phyloP scores from a whole-genome alignment of 2,329 filamentous ascomycete genomes.

The Lachnellula hyalina region DNA sequence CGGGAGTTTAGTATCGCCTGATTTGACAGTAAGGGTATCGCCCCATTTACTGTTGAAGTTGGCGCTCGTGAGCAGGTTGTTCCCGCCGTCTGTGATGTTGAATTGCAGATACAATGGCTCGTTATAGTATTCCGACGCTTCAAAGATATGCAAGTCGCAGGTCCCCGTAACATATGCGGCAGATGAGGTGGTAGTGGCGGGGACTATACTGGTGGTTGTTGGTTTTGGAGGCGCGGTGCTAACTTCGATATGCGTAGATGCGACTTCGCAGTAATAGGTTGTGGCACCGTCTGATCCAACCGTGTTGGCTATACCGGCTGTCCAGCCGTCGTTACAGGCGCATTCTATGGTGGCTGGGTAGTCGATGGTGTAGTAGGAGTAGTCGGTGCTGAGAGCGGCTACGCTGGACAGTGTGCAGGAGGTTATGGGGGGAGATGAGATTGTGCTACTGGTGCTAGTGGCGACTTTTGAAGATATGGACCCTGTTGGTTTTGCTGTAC shows the following conservation, averaged over 20 bases:
- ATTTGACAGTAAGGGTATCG: neutral
- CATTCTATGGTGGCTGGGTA: too few relatives aligned
- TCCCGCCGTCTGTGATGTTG: neutral
- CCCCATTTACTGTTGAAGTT: neutral
- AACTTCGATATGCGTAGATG: too few relatives aligned
- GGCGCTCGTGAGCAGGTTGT: neutral
- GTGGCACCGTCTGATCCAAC: too few relatives aligned
- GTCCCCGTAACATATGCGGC: neutral
- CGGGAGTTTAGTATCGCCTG: neutral
- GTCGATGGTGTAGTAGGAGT: too few relatives aligned
- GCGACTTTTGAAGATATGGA: neutral
- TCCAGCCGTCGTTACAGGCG: too few relatives aligned
- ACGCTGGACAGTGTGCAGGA: neutral
- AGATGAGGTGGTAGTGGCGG: too few relatives aligned
- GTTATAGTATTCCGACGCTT: neutral
- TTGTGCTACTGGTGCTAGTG: neutral
- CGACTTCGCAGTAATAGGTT: too few relatives aligned
- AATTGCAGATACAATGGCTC: neutral
- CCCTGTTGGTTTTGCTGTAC: too few relatives aligned
- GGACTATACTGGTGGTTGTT: too few relatives aligned
- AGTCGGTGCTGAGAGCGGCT: too few relatives aligned
- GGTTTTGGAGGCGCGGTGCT: too few relatives aligned
- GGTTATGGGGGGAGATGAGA: neutral
- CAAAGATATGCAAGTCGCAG: neutral
- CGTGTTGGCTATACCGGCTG: too few relatives aligned